phyloP scores from a whole-genome alignment of 2,329 filamentous ascomycete genomes.

The Cordyceps militaris region DNA sequence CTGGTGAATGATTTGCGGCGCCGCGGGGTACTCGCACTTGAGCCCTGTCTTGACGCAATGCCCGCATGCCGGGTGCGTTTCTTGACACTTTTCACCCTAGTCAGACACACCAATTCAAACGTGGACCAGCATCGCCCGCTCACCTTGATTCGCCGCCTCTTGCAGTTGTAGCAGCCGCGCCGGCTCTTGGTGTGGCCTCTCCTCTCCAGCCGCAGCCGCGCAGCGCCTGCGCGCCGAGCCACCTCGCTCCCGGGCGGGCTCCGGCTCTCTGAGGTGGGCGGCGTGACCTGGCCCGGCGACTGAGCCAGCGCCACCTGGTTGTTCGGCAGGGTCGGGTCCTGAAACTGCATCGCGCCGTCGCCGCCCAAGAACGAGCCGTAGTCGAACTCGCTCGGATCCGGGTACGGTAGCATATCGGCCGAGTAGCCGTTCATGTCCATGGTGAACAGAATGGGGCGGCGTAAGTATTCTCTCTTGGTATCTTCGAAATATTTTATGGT shows the following conservation, averaged over 20 bases:
- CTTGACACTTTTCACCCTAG: conserved; percentile 47
- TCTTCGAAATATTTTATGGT: background rate
- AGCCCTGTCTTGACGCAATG: conserved; percentile 57
- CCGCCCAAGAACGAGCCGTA: conserved; percentile 32
- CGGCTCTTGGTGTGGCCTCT: conserved; percentile 61
- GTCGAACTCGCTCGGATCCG: conserved; percentile 30
- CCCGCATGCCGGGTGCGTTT: conserved; percentile 54
- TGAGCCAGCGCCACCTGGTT: conserved; percentile 20
- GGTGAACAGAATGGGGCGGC: background rate
- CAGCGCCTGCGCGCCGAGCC: conserved; percentile 16
- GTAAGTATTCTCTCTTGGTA: background rate
- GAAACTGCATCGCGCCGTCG: conserved; percentile 13
- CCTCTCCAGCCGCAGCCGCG: conserved; percentile 41
- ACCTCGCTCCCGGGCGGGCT: conserved; percentile 19
- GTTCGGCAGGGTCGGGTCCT: conserved; percentile 5
- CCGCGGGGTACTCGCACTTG: conserved; percentile 54
- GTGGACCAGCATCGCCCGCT: background rate
- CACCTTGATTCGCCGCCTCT: conserved; percentile 58
- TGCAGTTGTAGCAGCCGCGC: conserved; percentile 61
- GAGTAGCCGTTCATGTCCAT: conserved; percentile 27
- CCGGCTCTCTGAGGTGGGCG: conserved; percentile 23
- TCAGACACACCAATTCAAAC: conserved; percentile 13
- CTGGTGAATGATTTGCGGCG: conserved; percentile 44
- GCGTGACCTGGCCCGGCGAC: conserved; percentile 25
- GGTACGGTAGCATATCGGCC: conserved; percentile 23